Evolutionary conservation across 495 filamentous ascomycete genomes (phyloP), one percentile per base, ranked within the genome.

Genomic region (Chaetomium tenue): DNA sequence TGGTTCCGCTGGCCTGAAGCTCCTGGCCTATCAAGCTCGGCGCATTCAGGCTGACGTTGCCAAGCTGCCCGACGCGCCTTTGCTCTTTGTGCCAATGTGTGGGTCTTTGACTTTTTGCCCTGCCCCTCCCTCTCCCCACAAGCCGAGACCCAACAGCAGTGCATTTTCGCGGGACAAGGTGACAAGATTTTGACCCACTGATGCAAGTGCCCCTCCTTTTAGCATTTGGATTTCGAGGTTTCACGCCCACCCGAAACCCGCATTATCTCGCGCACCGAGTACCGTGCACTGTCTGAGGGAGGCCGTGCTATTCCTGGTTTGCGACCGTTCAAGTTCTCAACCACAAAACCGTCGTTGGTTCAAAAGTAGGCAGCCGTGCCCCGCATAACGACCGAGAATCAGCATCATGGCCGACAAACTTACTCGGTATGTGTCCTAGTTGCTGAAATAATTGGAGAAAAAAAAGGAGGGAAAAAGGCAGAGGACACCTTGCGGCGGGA

Each of bases 341-440:
- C 18, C 25, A 15, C 23, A 28, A 58, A 58, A 40, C 28, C 26
- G 46, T 18, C 46, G n/a, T 22, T 48, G 18, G 44, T 12, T 26
- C 42, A 23, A 25, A 22, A 12, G 8, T n/a, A 51, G 37, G 50
- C 30, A 15, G 46, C 44, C 40, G 55, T 57, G 60, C 50, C 60
- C 60, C 50, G 33, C 50, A n/a, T 18, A 40, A 59, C 53, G 48
- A 7, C 18, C 23, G 25, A 37, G 3, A 50, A 23, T 33, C 25
- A 25, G 15, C 58, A 64, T 46, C 53, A 78, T 78, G 76, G 69
- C 76, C 55, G 73, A 76, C 59, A 77, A 72, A 63, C 75, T 78
- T 23, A 76, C 76, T 61, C 75, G 74, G 69, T 75, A 75, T 46
- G 70, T 26, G 33, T 42, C 26, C 48, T 39, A 22, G 50, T 22